Evolutionary conservation across 2,329 filamentous ascomycete genomes (phyloP).

Genomic region (Venturia aucupariae): DNA sequence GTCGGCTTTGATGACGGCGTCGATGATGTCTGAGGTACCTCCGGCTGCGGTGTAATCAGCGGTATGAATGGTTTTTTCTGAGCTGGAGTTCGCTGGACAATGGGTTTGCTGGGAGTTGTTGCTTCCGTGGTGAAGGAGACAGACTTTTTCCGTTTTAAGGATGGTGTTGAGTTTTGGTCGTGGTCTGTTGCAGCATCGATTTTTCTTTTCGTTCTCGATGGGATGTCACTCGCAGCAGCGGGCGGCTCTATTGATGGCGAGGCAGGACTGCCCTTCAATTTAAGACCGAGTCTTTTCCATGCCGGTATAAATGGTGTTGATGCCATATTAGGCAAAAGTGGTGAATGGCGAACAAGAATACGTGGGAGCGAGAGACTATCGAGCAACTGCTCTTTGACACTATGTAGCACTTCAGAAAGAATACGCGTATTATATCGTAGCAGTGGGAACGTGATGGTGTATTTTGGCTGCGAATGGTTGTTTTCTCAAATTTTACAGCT

Average conservation of each 20-base stretch:
- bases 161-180: constrained; percentile 5
- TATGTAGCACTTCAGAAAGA: neutral
- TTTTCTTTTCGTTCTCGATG: neutral
- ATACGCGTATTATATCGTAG: neutral
- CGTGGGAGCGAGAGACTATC: neutral
- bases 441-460: neutral
- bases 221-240: neutral
- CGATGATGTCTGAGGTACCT: constrained; percentile 15
- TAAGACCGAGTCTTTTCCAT: constrained; percentile 52
- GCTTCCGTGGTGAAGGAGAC: constrained; percentile 58
- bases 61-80: constrained; percentile 18
- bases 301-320: constrained; percentile 35
- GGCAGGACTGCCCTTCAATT: constrained; percentile 42
- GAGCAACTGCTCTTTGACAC: neutral
- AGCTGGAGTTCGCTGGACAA: constrained; percentile 32
- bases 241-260: neutral
- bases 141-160: constrained; percentile 39
- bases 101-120: constrained; percentile 49
- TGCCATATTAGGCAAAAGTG: neutral
- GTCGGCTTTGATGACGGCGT: neutral
- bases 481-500: neutral
- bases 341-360: neutral
- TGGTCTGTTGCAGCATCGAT: constrained; percentile 5
- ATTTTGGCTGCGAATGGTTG: neutral
- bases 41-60: constrained; percentile 21